Conservation (phyloP, 2,329 filamentous ascomycete species). For the Aureobasidium sp. region DNA sequence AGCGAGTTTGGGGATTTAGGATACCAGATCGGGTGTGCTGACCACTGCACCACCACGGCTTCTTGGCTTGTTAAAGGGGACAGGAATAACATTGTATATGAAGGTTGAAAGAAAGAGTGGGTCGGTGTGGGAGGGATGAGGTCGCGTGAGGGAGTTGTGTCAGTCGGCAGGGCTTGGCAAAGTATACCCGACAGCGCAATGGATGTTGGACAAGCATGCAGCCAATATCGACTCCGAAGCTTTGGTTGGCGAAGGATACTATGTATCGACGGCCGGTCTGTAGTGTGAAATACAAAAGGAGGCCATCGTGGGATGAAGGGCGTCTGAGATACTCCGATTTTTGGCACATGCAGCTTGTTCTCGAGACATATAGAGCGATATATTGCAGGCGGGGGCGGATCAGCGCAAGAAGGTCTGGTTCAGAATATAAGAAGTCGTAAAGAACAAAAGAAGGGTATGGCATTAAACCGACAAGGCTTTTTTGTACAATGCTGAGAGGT, state of each 20-base stretch:
- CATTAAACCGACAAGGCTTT: not conserved
- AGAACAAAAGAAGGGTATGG: not conserved
- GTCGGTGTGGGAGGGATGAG: not conserved
- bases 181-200: not conserved
- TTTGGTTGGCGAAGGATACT: not conserved
- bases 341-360: not conserved
- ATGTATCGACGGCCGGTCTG: not conserved
- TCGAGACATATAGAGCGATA: not conserved
- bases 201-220: not conserved
- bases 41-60: not conserved
- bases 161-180: not conserved
- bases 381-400: not conserved
- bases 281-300: not conserved
- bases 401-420: not conserved
- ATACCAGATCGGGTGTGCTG: not conserved
- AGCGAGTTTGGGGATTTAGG: not conserved
- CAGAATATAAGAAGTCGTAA: not conserved
- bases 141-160: not conserved
- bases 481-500: not conserved
- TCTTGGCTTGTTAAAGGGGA: not conserved
- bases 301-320: not conserved
- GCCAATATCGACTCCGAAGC: not conserved
- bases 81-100: not conserved
- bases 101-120: not conserved
- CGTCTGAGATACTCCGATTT: not conserved